Evolutionary conservation across 1,284 basidiomycete species (phyloP), one percentile per base, ranked within the genome.

Genomic region (Ustilago curta): DNA sequence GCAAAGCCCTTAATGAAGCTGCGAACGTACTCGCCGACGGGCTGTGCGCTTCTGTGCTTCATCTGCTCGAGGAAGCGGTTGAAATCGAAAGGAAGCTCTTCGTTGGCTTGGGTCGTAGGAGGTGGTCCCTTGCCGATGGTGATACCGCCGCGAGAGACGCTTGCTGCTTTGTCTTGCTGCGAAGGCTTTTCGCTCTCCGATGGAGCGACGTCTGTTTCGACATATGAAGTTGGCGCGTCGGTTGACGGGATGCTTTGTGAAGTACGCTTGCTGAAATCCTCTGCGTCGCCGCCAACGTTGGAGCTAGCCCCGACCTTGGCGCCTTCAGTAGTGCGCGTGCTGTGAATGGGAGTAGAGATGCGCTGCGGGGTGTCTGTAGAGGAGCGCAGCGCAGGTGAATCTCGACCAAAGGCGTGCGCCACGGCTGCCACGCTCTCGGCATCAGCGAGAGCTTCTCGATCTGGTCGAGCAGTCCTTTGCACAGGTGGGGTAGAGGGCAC

Each of bases 41-140:
- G 81, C 29, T 73, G 60, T 0, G 83, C 83, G 52, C 79, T 81
- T 16, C 75, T 57, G 52, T 83, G 81, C 61, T 80, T 80, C 83
- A 84, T 84, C 70, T 84, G 83, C 61, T 84, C 83, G 31, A 84
- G 69, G 63, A 84, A 84, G 23, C 80, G 77, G 31, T 84, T 84
- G 58, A 84, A 84, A 48, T 84, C 83, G 52, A 84, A 84, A 0
- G 80, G 83, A 27, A 73, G 62, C 59, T 83, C 82, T 57, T 80
- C 78, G 44, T 57, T 70, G 23, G 78, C 75, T 39, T 68, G 70
- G 0, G 77, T 73, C 4, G 69, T 32, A 2, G 78, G 77, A 27
- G 79, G 79, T 16, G 79, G 78, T 0, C 79, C 79, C 43, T 81
- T 80, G 27, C 79, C 79, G 49, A 81, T 78, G 25, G 58, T 63